Evolutionary conservation across 805 yeast genomes (phyloP), one percentile per base, ranked within the genome.

Genomic region (Lachancea sp.): DNA sequence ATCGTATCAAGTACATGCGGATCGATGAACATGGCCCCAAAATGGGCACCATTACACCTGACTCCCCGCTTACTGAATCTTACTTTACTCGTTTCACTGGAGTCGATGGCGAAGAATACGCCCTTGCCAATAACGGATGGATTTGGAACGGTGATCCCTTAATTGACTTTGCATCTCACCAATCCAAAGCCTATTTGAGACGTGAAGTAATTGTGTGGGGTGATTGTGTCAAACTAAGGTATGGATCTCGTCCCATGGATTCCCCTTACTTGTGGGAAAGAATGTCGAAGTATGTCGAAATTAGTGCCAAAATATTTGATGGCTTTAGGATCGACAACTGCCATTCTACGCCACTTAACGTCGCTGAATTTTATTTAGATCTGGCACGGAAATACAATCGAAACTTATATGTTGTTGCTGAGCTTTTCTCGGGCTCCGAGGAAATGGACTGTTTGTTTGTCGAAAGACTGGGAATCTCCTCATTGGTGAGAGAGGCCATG

Each of bases 131-230:
- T 57, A 90, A 92, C 55, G 98, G 98, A 34, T 90, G 97, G 97
- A 87, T 92, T 42, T 90, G 98, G 98, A 89, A 86, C 39, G 97
- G 96, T 8, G 80, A 90, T 50, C 97, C 97, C 2, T 64, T 89
- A 42, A 82, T 86, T 2, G 97, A 90, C 64, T 90, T 90, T 72
- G 98, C 97, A 0, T 83, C 95, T 0, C 61, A 71, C 21, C 52
- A 78, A 40, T 78, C 95, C 4, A 82, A 77, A 55, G 89, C 94
- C 3, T 90, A 92, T 56, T 64, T 90, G 36, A 72, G 95, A 39
- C 75, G 98, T 57, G 96, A 90, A 61, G 95, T 90, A 9, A 88
- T 90, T 50, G 85, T 90, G 19, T 90, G 98, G 98, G 92, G 96
- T 2, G 98, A 90, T 58, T 90, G 98, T 69, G 89, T 90, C 41